Base-by-base conservation (phyloP, 805 yeast species). In the Wickerhamomyces kurtzmanii region DNA sequence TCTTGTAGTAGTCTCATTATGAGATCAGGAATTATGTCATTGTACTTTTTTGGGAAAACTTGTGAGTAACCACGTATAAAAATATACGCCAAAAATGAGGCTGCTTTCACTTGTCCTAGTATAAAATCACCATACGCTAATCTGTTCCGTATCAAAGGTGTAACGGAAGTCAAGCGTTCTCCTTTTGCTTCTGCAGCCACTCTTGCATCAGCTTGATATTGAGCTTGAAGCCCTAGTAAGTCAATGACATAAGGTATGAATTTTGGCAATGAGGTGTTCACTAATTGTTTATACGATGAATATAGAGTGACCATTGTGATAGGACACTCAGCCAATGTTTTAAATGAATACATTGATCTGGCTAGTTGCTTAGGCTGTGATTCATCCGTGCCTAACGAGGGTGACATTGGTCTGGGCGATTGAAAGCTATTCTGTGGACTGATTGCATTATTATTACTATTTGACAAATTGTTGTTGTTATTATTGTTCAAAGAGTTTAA, bases 261-360 rank as follows among this genome's bases (percentile, higher is more conserved):
- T 12, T 57, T 60, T 2, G 87, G 83, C 18, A 91, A 62, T 4
- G 89, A 73, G 0, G 80, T 58, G 26, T 71, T 70, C 1, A 81
- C 82, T 29, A 85, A 55, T 20, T 72, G 73, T 47, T 86, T 84
- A 57, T 87, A 86, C 0, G 94, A 75, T 2, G 95, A 82, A 43
- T 84, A 85, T 29, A 93, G 61, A 6, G 95, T 75, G 4, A 91
- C 98, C 77, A 91, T 81, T 4, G 95, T 86, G 22, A 91, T 89
- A 8, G 99, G 99, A 49, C 97, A 87, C 51, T 91, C 99, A 0
- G 95, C 83, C 34, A 91, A 66, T 10, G 89, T 84, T 49, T 86
- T 87, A 65, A 91, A 89, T 1, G 96, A 86, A 38, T 52, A 65
- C 68, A 83, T 69, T 5, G 95, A 79, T 36, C 68, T 70, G 24